Base-by-base conservation (phyloP, 345 rosid genomes). In the Arabis alpina region DNA sequence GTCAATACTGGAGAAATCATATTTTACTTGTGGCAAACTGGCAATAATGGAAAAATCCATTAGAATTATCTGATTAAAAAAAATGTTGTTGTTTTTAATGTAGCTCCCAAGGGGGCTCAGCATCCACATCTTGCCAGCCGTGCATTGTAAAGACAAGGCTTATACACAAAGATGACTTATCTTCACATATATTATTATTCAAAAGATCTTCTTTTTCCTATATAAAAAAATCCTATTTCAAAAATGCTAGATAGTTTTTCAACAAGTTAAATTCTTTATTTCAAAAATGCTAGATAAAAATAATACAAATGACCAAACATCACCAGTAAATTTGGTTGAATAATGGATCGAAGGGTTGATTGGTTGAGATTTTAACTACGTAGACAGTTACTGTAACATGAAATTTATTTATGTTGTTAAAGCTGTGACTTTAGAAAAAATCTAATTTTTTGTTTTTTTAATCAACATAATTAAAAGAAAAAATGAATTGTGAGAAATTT, bases 51-150 rank as follows among this genome's bases (percentile, higher is more conserved):
- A 19, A 19, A 19, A 1, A 19, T 19, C 23, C 23, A 19, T 19
- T 19, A 19, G 23, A 19, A 1, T 19, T 19, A 19, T 19, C 23
- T 19, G 23, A 19, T 19, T 19, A 19, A 19, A 19, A 36, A 27
- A 52, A 32, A 34, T 5, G 37, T 5, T 47, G 48, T 23, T 68
- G 48, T 56, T 56, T 45, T 68, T 23, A 68, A 49, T 69, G 66
- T n/a, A 69, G 56, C 65, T 58, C 40, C 51, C 58, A 60, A 50
- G 14, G 67, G 41, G 60, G 13, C 24, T 43, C 67, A 60, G 40
- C 32, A 25, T 70, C 74, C 52, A 60, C 66, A 30, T 70, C 60
- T 70, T 34, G 67, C 74, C 74, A 70, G 74, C 49, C 40, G n/a
- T 70, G 59, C 14, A 49, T 23, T 59, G 24, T 49, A 70, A 70